A percentile compares a stretch with the other conserved stretches of the same genome.
Evolutionary conservation across 2,329 filamentous ascomycete species (phyloP).

Genomic region (Neodidymelliopsis sp.): DNA sequence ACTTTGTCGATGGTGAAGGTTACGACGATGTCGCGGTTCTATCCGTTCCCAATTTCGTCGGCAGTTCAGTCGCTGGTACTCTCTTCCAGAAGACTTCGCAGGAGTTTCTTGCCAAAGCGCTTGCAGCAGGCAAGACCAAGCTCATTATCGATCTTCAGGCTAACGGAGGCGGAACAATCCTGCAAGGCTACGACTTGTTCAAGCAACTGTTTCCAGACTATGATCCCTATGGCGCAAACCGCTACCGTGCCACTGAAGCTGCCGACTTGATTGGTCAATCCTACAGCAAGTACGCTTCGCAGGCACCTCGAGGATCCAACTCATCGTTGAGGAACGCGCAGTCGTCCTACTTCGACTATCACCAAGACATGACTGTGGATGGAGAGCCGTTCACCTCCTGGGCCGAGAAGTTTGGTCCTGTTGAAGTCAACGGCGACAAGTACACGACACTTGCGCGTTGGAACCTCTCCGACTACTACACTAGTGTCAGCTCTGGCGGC

Average conservation of each 20-base stretch:
- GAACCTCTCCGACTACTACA: conserved; percentile 47
- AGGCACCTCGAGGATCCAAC: conserved; percentile 44
- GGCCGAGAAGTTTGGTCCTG: conserved; percentile 52
- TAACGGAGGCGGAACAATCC: conserved; percentile 67
- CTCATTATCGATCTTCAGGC: conserved; percentile 66
- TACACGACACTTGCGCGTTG: conserved; percentile 45
- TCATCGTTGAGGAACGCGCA: conserved; percentile 52
- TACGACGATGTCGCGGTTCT: conserved; percentile 57
- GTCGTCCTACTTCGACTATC: conserved; percentile 56
- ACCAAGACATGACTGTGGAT: conserved; percentile 57
- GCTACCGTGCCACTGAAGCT: conserved; percentile 60
- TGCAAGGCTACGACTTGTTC: conserved; percentile 69
- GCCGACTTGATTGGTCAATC: conserved; percentile 55
- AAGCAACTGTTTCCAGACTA: conserved; percentile 62
- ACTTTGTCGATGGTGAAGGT: conserved; percentile 53
- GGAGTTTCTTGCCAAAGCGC: conserved; percentile 52
- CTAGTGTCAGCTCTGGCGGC: conserved; percentile 40
- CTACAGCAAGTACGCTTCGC: conserved; percentile 43
- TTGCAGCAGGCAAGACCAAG: conserved; percentile 63
- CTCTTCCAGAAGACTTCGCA: conserved; percentile 52
- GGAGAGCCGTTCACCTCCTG: conserved; percentile 58
- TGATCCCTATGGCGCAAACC: conserved; percentile 58
- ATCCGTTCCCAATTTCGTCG: conserved; percentile 52
- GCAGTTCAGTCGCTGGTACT: conserved; percentile 24
- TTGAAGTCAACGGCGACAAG: conserved; percentile 50